A percentile compares a stretch with the other conserved stretches of the same genome.
phyloP scores from a whole-genome alignment of 148 eudicot genomes.

The Silene uniflora region DNA sequence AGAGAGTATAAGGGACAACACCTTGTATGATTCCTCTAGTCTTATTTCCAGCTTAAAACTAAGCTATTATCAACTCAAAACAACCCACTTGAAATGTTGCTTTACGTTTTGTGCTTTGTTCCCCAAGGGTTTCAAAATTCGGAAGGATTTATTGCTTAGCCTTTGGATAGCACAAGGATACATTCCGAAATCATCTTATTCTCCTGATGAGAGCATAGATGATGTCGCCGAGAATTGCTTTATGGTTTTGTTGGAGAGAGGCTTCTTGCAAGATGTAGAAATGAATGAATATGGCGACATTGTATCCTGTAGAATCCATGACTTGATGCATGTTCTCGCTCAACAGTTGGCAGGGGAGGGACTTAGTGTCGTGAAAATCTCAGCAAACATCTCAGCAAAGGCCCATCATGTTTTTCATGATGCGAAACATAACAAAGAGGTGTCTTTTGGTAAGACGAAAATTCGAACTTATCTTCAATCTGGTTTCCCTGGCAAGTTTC shows the following conservation, averaged over 20 bases:
- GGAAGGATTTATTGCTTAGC: constrained; percentile 2
- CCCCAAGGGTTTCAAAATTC: constrained; percentile 8
- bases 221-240: constrained; percentile 13
- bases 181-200: background rate
- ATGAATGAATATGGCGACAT: background rate
- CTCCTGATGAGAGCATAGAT: background rate
- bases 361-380: background rate
- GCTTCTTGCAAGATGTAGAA: constrained; percentile 14
- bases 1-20: background rate
- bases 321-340: constrained; percentile 17
- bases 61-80: constrained; percentile 30
- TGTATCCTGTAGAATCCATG: constrained; percentile 11
- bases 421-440: background rate
- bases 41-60: constrained; percentile 15
- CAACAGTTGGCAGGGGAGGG: background rate
- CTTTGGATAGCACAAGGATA: constrained; percentile 20
- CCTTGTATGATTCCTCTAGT: background rate
- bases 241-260: constrained; percentile 5
- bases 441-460: background rate
- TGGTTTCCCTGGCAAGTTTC: background rate
- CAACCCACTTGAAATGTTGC: constrained; percentile 28
- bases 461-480: constrained; percentile 14
- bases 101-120: constrained; percentile 26
- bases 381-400: background rate
- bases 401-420: constrained; percentile 7